These are phyloP conservation scores for Coniferiporia weirii DNA, from an alignment of 1,284 basidiomycete genomes.

Conservation along the genomic window DNA sequence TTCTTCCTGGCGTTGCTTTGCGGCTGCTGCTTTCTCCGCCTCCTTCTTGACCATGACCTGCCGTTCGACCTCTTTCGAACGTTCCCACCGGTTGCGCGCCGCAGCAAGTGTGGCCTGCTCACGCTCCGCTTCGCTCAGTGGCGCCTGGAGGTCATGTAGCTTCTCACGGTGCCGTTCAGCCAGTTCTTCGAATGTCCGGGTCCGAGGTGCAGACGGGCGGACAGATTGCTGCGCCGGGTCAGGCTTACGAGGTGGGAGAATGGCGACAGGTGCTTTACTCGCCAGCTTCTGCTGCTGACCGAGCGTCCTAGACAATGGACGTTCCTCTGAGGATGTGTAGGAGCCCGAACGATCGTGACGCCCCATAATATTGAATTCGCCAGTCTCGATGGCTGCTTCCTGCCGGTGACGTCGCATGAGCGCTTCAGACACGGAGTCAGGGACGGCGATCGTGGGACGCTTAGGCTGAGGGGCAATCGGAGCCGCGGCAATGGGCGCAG, in stretches of 20 bases:
- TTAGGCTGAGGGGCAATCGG: constrained; percentile 36
- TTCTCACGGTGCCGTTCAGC: constrained; percentile 78
- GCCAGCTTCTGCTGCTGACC: constrained; percentile 12
- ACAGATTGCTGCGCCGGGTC: constrained; percentile 37
- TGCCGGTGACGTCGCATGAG: constrained; percentile 59
- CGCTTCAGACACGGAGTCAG: constrained; percentile 69
- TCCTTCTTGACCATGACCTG: constrained; percentile 63
- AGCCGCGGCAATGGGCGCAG: constrained; percentile 63
- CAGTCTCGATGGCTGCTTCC: constrained; percentile 49
- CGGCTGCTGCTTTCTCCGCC: constrained; percentile 61
- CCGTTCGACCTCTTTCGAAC: constrained; percentile 61
- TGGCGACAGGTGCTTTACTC: constrained; percentile 37
- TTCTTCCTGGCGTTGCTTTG: constrained; percentile 35
- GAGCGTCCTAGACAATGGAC: constrained; percentile 7
- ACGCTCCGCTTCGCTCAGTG: constrained; percentile 65
- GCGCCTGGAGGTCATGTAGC: constrained; percentile 67
- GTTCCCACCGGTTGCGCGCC: constrained; percentile 73
- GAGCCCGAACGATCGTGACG: constrained; percentile 18
- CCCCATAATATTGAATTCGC: constrained; percentile 27
- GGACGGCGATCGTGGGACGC: constrained; percentile 43
- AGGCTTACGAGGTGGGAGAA: constrained; percentile 58
- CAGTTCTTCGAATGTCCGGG: constrained; percentile 73
- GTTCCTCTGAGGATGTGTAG: not conserved
- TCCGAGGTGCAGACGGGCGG: constrained; percentile 40
- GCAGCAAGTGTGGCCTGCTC: constrained; percentile 63